Evolutionary conservation across 495 filamentous ascomycete species (phyloP).

Genomic region (Tirmania nivea): DNA sequence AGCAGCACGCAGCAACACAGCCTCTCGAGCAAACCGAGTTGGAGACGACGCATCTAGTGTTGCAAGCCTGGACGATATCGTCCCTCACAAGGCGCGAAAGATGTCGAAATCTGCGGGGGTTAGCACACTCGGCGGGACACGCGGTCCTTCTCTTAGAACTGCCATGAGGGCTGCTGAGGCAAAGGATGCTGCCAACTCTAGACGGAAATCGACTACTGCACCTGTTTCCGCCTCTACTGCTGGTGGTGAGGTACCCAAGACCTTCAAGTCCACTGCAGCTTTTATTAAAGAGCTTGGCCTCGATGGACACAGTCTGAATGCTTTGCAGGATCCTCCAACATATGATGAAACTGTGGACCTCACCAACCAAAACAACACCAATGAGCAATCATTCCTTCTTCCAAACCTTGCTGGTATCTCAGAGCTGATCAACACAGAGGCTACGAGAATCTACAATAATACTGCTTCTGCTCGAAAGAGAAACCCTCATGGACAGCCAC

Average conservation of each 20-base stretch:
- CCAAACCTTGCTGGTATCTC: slow-evolving; percentile 49
- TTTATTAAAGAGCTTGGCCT: slow-evolving; percentile 19
- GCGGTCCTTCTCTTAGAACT: neutral
- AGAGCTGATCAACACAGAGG: slow-evolving; percentile 43
- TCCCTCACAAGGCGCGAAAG: neutral
- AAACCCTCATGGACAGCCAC: slow-evolving; percentile 26
- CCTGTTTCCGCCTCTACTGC: slow-evolving; percentile 9
- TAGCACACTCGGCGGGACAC: neutral
- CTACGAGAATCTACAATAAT: slow-evolving; percentile 19
- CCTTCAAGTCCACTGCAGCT: slow-evolving; percentile 18
- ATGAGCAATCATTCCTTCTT: slow-evolving; percentile 34
- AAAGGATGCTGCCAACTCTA: slow-evolving; percentile 9
- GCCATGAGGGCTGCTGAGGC: slow-evolving; percentile 1
- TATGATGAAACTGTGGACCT: slow-evolving; percentile 7
- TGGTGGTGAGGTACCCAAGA: slow-evolving; percentile 6
- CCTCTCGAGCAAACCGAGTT: slow-evolving; percentile 1
- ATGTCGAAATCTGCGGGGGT: neutral
- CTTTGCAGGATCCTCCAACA: slow-evolving; percentile 4
- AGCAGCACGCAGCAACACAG: slow-evolving; percentile 1
- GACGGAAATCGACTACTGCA: slow-evolving; percentile 12
- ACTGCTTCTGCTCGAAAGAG: slow-evolving; percentile 14
- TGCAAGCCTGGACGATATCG: neutral
- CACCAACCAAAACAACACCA: slow-evolving; percentile 2
- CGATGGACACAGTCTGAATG: slow-evolving; percentile 14
- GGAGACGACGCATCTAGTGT: neutral